Evolutionary conservation across 1,284 basidiomycete genomes (phyloP).

Genomic region (Sphaerobolus stellatus): DNA sequence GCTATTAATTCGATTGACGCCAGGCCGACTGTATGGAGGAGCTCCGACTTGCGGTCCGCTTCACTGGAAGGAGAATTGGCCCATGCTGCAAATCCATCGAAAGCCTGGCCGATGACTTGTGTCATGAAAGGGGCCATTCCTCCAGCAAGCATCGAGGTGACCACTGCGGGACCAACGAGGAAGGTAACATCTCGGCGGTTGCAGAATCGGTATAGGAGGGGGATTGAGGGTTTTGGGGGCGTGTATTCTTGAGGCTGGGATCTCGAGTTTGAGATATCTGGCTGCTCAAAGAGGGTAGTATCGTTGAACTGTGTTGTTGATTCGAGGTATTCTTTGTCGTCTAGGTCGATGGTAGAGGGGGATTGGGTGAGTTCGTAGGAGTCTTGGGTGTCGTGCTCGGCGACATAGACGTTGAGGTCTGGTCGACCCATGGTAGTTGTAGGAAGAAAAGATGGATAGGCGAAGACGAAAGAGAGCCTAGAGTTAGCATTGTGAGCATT

Average conservation of each 20-base stretch:
- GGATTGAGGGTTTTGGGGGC: constrained; percentile 48
- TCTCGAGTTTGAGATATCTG: constrained; percentile 1
- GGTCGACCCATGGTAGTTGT: constrained; percentile 13
- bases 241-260: constrained; percentile 24
- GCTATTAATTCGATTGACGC: constrained; percentile 70
- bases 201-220: constrained; percentile 67
- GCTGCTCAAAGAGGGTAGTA: not conserved
- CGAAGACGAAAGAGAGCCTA: constrained; percentile 3
- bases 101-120: constrained; percentile 80
- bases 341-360: constrained; percentile 3
- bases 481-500: not conserved
- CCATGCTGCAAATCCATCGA: constrained; percentile 71
- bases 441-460: not conserved
- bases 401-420: constrained; percentile 11
- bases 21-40: constrained; percentile 60
- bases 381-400: not conserved
- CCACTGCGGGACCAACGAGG: constrained; percentile 71
- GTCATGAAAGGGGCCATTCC: constrained; percentile 94
- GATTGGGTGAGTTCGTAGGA: constrained; percentile 11
- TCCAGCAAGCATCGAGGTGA: constrained; percentile 69
- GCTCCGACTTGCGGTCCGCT: constrained; percentile 47
- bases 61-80: constrained; percentile 54
- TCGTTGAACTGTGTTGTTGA: not conserved
- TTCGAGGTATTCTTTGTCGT: constrained; percentile 1
- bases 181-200: constrained; percentile 52